Conservation (phyloP, 176 grass and related monocot species). For the Triticum dicoccoides region DNA sequence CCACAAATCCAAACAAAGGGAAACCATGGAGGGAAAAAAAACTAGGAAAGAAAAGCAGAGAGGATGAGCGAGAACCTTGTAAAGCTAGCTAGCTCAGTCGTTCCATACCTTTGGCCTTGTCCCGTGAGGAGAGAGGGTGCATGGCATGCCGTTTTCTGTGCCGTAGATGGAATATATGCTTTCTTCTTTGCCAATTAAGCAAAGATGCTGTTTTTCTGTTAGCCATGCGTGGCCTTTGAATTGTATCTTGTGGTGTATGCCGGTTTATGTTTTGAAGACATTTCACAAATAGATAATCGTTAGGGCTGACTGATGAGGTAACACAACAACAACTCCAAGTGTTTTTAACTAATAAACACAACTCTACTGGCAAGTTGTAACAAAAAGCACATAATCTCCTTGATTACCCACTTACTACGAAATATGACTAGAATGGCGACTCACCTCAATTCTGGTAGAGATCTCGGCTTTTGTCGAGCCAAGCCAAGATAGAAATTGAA, state of each 20-base stretch:
- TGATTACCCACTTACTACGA: too few species aligned
- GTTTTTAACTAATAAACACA: too few species aligned
- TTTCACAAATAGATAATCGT: neutral
- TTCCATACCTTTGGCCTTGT: constrained; percentile 11
- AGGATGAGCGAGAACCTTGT: constrained; percentile 47
- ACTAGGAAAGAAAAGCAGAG: constrained; percentile 17
- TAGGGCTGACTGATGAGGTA: too few species aligned
- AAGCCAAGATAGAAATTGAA: too few species aligned
- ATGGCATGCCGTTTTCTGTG: constrained; percentile 39
- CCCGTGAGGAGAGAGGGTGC: neutral
- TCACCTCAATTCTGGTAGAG: too few species aligned
- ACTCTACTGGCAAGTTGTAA: too few species aligned
- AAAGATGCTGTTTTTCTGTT: constrained; percentile 24
- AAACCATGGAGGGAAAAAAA: constrained; percentile 11
- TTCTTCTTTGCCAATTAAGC: constrained; percentile 72
- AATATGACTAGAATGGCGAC: too few species aligned
- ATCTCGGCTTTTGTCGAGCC: too few species aligned
- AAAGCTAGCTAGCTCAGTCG: constrained; percentile 28
- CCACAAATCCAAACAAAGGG: constrained; percentile 25
- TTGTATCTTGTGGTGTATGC: neutral
- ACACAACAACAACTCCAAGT: too few species aligned
- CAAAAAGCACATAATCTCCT: too few species aligned
- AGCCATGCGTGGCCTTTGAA: neutral
- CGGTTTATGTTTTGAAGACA: neutral
- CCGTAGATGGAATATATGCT: constrained; percentile 75